Evolutionary conservation across 1,139 yeast species (phyloP).

Genomic region (Meyerozyma carpophila): DNA sequence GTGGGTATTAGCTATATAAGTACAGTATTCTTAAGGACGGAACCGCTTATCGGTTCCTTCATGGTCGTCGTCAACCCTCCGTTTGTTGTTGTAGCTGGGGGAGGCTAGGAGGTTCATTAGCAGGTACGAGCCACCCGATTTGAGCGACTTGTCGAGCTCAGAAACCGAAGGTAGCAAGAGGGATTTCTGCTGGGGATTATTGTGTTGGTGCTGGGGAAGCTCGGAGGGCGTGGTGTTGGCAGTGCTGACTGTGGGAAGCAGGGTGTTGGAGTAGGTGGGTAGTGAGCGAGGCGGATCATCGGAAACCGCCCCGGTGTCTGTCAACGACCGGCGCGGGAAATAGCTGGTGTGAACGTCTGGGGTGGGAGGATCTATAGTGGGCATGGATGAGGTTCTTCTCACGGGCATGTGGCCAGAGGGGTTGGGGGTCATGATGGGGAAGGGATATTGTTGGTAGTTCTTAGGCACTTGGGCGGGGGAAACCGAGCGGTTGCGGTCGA

Average conservation of each 20-base stretch:
- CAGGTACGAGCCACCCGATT: constrained; percentile 4
- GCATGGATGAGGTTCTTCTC: constrained; percentile 2
- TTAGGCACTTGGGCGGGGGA: neutral
- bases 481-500: neutral
- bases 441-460: constrained; percentile 8
- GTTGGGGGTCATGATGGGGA: constrained; percentile 7
- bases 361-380: constrained; percentile 1
- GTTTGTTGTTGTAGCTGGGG: neutral
- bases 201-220: constrained; percentile 1
- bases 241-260: neutral
- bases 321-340: constrained; percentile 1
- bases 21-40: neutral
- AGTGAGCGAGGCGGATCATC: constrained; percentile 1
- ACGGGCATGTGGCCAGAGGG: neutral
- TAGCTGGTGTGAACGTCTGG: neutral
- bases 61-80: neutral
- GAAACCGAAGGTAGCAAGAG: constrained; percentile 29
- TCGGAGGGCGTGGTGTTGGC: constrained; percentile 2
- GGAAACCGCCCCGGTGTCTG: neutral
- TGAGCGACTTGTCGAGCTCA: constrained; percentile 33
- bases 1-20: neutral
- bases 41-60: neutral
- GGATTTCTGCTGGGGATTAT: neutral
- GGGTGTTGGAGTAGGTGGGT: constrained; percentile 1
- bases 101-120: neutral